A percentile compares a stretch with the other conserved stretches of the same genome.
Conservation (phyloP, 2,329 filamentous ascomycete genomes). For the Septoria petroselini region DNA sequence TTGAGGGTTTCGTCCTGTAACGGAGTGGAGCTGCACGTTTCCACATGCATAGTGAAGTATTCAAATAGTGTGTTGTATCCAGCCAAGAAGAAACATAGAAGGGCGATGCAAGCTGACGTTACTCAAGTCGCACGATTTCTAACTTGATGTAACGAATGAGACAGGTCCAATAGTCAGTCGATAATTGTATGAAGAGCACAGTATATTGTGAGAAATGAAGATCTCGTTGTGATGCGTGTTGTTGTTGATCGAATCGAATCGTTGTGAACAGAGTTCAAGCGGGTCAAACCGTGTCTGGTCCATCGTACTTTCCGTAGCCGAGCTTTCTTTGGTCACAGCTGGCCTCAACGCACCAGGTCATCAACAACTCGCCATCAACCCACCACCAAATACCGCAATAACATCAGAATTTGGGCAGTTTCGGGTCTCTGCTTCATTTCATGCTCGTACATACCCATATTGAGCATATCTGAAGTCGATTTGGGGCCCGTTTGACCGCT, state of each 20-base stretch:
- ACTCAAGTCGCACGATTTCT: too few relatives aligned
- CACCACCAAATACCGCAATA: slow-evolving; percentile 10
- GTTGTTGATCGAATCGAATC: background rate
- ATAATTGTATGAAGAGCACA: too few relatives aligned
- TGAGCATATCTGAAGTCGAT: slow-evolving; percentile 5
- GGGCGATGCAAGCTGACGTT: too few relatives aligned
- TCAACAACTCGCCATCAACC: slow-evolving; percentile 18
- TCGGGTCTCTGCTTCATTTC: slow-evolving; percentile 6
- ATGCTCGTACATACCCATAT: slow-evolving; percentile 24
- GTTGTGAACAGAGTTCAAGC: background rate
- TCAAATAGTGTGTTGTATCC: too few relatives aligned
- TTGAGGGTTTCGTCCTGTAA: slow-evolving; percentile 13
- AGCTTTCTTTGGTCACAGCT: slow-evolving; percentile 10
- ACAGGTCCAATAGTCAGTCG: too few relatives aligned
- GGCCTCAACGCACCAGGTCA: slow-evolving; percentile 10
- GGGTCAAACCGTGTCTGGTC: background rate
- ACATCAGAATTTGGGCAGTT: slow-evolving; percentile 2
- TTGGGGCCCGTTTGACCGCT: slow-evolving; percentile 12
- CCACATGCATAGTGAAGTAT: background rate
- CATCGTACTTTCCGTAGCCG: background rate
- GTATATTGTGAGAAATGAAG: too few relatives aligned
- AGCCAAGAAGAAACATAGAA: too few relatives aligned
- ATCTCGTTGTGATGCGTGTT: too few relatives aligned
- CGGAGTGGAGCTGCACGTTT: background rate
- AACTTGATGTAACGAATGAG: too few relatives aligned